A percentile compares a stretch with the other conserved stretches of the same genome.
Evolutionary conservation across 1,284 basidiomycete genomes (phyloP).

Genomic region (Microbotryum saponariae): DNA sequence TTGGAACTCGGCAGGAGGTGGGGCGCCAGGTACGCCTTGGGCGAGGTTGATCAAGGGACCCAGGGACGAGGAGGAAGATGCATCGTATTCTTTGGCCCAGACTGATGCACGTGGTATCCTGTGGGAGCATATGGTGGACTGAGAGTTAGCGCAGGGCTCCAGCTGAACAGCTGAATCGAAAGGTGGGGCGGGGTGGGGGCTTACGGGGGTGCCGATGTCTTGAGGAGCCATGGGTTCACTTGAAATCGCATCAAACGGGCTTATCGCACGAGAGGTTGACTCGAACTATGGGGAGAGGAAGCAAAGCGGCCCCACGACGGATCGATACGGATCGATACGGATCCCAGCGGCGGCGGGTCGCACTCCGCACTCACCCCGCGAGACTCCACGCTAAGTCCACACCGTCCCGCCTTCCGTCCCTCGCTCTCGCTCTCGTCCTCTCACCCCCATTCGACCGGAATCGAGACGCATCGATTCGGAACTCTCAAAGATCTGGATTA

Average conservation of each 20-base stretch:
- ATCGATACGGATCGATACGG: no score
- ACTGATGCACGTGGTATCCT: constrained; percentile 62
- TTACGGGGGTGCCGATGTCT: constrained; percentile 17
- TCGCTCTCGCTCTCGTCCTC: no score
- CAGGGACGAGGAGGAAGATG: constrained; percentile 21
- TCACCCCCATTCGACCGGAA: no score
- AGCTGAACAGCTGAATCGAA: neutral
- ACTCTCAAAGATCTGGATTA: no score
- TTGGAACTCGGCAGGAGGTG: constrained; percentile 54
- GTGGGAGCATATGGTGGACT: neutral
- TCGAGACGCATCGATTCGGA: no score
- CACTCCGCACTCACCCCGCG: no score
- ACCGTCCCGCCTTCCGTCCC: no score
- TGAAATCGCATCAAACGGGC: neutral
- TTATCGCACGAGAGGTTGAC: no score
- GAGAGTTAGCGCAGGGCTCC: neutral
- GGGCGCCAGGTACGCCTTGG: constrained; percentile 57
- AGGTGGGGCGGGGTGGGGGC: neutral
- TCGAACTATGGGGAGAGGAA: no score
- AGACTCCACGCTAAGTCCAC: no score
- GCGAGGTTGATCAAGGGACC: constrained; percentile 63
- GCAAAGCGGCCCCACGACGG: no score
- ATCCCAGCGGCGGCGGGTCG: no score
- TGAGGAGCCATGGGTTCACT: constrained; percentile 3
- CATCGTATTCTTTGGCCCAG: constrained; percentile 53